Conservation (phyloP, 768 basidiomycete genomes). For the Cystofilobasidium ferigula region DNA sequence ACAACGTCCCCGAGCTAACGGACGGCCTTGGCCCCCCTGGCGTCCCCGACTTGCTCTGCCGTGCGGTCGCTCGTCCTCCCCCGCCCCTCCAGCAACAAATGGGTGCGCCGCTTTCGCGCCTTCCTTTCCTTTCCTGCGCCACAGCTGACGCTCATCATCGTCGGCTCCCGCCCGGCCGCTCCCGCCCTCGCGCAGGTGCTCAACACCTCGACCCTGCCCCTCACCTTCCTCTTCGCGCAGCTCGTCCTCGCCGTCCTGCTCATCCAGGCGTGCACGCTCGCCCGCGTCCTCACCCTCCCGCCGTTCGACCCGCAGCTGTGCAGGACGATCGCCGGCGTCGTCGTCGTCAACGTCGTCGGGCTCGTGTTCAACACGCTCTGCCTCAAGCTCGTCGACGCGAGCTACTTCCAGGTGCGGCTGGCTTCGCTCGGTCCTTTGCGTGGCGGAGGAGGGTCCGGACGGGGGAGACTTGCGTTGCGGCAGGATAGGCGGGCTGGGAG, state of each 20-base stretch:
- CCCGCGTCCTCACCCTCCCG: conserved; percentile 38
- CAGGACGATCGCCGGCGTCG: conserved; percentile 18
- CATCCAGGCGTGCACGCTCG: conserved; percentile 42
- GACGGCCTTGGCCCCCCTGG: too few relatives aligned
- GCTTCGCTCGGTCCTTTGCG: neutral
- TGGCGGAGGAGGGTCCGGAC: too few relatives aligned
- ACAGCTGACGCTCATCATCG: neutral
- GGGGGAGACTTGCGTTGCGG: too few relatives aligned
- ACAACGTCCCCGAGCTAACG: too few relatives aligned
- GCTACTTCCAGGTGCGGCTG: conserved; percentile 58
- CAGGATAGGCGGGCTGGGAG: too few relatives aligned
- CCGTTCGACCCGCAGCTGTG: conserved; percentile 1
- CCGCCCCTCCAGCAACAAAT: conserved; percentile 50
- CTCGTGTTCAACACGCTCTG: conserved; percentile 71
- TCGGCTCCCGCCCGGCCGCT: neutral
- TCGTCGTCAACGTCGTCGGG: conserved; percentile 58
- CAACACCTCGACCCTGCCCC: conserved; percentile 53
- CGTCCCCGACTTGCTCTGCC: too few relatives aligned
- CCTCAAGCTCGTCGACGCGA: conserved; percentile 64
- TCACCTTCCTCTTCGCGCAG: conserved; percentile 58
- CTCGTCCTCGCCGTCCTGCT: conserved; percentile 58
- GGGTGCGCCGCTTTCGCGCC: conserved; percentile 2
- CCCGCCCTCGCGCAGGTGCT: conserved; percentile 46
- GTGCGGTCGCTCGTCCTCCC: neutral
- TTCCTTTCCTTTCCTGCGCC: too few relatives aligned